Percentiles rank a stretch among this genome's conserved stretches.
These are phyloP conservation scores for Whalleya microplaca DNA, from an alignment of 2,329 filamentous ascomycete genomes.

Conservation along the genomic window DNA sequence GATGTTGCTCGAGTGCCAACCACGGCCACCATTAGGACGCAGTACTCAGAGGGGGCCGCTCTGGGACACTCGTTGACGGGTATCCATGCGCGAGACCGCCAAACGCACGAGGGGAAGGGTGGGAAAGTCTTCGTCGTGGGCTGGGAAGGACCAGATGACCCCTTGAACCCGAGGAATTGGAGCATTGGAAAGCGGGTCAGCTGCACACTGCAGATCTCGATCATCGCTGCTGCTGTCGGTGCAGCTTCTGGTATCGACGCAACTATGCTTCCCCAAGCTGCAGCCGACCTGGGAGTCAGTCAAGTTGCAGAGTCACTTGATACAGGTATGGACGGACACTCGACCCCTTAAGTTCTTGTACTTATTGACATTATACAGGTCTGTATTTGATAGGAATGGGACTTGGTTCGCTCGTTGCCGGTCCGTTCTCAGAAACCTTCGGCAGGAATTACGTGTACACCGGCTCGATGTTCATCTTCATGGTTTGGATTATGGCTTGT, in stretches of 20 bases:
- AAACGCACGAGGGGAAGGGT: conserved; percentile 31
- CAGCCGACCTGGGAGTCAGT: conserved; percentile 49
- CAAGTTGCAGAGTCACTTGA: conserved; percentile 54
- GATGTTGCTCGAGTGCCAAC: conserved; percentile 15
- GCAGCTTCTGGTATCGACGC: conserved; percentile 58
- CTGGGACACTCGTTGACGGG: conserved; percentile 38
- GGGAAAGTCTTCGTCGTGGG: conserved; percentile 43
- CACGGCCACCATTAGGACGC: conserved; percentile 16
- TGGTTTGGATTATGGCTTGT: conserved; percentile 48
- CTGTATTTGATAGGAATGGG: conserved; percentile 43
- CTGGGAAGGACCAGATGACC: conserved; percentile 43
- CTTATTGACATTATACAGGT: conserved; percentile 10
- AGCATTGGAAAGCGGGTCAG: conserved; percentile 38
- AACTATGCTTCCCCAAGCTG: conserved; percentile 49
- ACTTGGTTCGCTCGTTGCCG: conserved; percentile 42
- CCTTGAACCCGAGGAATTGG: conserved; percentile 45
- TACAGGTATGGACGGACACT: conserved; percentile 38
- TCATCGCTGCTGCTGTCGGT: conserved; percentile 54
- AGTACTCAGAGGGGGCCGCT: conserved; percentile 23
- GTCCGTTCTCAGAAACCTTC: conserved; percentile 45
- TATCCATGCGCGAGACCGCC: conserved; percentile 33
- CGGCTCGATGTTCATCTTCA: conserved; percentile 43
- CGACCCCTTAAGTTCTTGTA: not conserved
- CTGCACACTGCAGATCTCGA: conserved; percentile 46
- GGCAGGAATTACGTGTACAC: conserved; percentile 41